phyloP scores from a whole-genome alignment of 208 protist genomes.

The Trypanosoma caninum region DNA sequence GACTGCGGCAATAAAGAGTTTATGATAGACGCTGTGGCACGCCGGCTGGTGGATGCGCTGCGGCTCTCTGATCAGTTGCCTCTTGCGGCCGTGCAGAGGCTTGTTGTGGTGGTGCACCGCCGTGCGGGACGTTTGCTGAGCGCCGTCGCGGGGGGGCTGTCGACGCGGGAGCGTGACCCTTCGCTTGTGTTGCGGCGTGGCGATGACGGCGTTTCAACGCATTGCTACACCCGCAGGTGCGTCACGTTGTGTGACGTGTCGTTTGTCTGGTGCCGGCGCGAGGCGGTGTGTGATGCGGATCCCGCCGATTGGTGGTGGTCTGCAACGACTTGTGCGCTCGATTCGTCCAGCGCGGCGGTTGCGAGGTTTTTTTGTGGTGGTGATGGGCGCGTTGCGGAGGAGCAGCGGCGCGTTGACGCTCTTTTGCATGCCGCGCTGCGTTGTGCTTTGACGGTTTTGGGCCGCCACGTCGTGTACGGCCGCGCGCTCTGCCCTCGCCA shows the following conservation, averaged over 20 bases:
- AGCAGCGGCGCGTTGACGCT: conserved; percentile 2
- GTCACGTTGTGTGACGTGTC: conserved; percentile 60
- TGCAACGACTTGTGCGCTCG: background rate
- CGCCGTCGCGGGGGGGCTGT: conserved; percentile 35
- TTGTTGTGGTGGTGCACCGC: conserved; percentile 39
- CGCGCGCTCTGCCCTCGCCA: conserved; percentile 28
- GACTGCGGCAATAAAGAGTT: conserved; percentile 10
- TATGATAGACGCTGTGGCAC: background rate
- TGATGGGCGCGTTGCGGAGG: background rate
- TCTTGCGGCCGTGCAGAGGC: conserved; percentile 11
- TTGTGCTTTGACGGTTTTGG: conserved; percentile 31
- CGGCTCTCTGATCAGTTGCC: conserved; percentile 36
- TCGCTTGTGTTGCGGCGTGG: conserved; percentile 22
- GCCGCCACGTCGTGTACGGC: conserved; percentile 57
- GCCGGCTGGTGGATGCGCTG: conserved; percentile 38
- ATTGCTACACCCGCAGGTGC: conserved; percentile 24
- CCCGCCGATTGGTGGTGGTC: background rate
- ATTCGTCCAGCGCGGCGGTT: conserved; percentile 9
- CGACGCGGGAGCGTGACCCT: conserved; percentile 57
- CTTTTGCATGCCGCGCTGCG: conserved; percentile 18
- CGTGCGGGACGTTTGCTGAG: conserved; percentile 26
- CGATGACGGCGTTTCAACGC: conserved; percentile 11
- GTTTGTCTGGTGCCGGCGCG: conserved; percentile 30
- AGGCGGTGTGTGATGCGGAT: background rate
- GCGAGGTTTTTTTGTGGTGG: conserved; percentile 5